A percentile compares a stretch with the other conserved stretches of the same genome.
phyloP scores from a whole-genome alignment of 2,329 filamentous ascomycete species.

The Xylogone sp. region DNA sequence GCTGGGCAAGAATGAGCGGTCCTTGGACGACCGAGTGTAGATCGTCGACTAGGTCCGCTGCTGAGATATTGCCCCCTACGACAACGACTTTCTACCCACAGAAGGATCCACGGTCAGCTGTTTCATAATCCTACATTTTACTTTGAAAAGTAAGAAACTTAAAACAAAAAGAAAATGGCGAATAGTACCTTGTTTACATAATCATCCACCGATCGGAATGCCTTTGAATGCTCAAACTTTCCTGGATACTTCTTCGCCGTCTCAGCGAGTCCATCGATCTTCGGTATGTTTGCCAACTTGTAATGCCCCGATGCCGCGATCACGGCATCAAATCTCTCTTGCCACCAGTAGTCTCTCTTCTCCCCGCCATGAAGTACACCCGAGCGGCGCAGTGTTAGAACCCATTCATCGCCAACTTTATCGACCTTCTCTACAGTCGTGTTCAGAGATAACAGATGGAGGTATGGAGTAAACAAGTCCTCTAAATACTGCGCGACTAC shows the following conservation, averaged over 20 bases:
- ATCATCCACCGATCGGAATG: conserved; percentile 57
- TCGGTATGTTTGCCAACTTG: conserved; percentile 56
- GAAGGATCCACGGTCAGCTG: neutral
- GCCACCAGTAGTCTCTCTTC: conserved; percentile 56
- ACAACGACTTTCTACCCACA: conserved; percentile 39
- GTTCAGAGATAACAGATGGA: conserved; percentile 45
- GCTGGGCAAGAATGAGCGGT: conserved; percentile 1
- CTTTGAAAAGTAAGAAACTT: too few relatives aligned
- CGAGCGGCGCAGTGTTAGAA: conserved; percentile 40
- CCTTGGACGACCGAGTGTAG: conserved; percentile 36
- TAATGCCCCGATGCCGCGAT: conserved; percentile 66
- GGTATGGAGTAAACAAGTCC: conserved; percentile 45
- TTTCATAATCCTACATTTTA: too few relatives aligned
- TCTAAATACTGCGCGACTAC: conserved; percentile 53
- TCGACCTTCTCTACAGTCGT: conserved; percentile 58
- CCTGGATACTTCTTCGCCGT: conserved; percentile 51
- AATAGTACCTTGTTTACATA: conserved; percentile 43
- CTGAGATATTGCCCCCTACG: conserved; percentile 60
- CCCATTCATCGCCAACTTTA: conserved; percentile 44
- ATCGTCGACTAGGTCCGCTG: conserved; percentile 54
- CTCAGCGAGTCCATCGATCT: conserved; percentile 50
- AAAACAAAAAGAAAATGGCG: neutral
- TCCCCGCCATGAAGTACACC: conserved; percentile 18
- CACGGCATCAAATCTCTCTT: conserved; percentile 59
- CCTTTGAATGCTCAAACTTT: conserved; percentile 63